Conservation (phyloP, 208 protist species). For the Herpetomonas tarakana region DNA sequence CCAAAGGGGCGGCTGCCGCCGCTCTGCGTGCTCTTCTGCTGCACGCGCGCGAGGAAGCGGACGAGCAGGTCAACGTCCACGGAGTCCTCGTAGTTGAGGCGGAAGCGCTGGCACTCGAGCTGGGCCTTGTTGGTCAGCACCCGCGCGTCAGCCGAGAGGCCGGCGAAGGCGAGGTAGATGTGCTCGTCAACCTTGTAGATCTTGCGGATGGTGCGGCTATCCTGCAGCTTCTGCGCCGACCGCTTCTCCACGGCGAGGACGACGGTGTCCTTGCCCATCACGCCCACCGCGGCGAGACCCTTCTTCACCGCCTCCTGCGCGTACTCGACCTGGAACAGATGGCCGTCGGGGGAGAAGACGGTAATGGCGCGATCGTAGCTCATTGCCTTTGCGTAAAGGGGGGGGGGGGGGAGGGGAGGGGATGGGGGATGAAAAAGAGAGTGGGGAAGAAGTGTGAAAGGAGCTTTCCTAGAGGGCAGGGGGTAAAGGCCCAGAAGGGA, state of each 20-base stretch:
- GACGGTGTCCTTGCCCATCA: conserved; percentile 85
- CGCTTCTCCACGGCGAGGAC: conserved; percentile 99
- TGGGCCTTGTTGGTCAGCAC: conserved; percentile 99
- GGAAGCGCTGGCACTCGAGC: conserved; percentile 98
- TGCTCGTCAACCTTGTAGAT: conserved; percentile 98
- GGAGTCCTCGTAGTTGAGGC: conserved; percentile 98
- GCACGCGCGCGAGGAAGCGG: conserved; percentile 96
- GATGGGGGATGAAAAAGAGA: not conserved
- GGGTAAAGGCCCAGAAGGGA: too few relatives aligned
- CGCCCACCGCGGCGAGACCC: conserved; percentile 88
- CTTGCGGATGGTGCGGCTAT: conserved; percentile 98
- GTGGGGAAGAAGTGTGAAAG: too few relatives aligned
- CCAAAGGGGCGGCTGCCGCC: conserved; percentile 99
- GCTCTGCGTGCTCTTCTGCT: conserved; percentile 98
- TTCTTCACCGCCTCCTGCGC: conserved; percentile 99
- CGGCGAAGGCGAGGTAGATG: conserved; percentile 98
- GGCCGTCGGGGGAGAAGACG: conserved; percentile 99
- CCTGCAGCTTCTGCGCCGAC: conserved; percentile 98
- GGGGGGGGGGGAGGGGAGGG: too few relatives aligned
- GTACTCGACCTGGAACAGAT: conserved; percentile 99
- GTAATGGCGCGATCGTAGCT: conserved; percentile 99
- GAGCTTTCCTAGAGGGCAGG: too few relatives aligned
- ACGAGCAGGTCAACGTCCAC: conserved; percentile 98
- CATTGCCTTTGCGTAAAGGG: too few relatives aligned
- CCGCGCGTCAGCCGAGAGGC: conserved; percentile 98